Evolutionary conservation across 73 alveolate genomes (phyloP).

Genomic region (Paramecium sonneborni): DNA sequence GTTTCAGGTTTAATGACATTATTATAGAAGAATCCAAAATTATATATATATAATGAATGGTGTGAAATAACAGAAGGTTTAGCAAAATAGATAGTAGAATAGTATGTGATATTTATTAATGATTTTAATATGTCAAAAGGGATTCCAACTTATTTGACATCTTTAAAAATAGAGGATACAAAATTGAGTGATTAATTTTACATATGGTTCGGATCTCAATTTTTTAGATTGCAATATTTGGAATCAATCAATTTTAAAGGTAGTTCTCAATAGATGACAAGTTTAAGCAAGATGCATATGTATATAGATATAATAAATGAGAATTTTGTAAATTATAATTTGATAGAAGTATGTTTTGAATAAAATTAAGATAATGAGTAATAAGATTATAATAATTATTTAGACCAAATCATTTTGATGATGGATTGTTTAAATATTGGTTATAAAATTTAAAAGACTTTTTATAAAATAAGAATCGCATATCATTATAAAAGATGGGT

Average conservation of each 20-base stretch:
- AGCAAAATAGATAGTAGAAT: background rate
- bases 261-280: background rate
- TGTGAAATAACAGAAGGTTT: background rate
- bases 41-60: conserved; percentile 21
- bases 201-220: conserved; percentile 28
- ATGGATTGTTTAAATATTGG: background rate
- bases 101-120: background rate
- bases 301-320: conserved; percentile 6
- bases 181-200: background rate
- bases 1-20: background rate
- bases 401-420: conserved; percentile 6
- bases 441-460: background rate
- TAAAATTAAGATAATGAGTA: background rate
- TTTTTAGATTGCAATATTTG: background rate
- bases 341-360: background rate
- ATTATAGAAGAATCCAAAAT: background rate
- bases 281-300: conserved; percentile 13
- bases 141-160: background rate
- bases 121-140: background rate
- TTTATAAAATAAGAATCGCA: background rate
- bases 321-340: background rate
- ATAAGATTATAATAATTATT: background rate
- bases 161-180: background rate
- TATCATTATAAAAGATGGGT: background rate
- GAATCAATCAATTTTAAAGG: background rate